Evolutionary conservation across 805 yeast genomes (phyloP), one percentile per base, ranked within the genome.

Genomic region (Candida vartiovaarae): DNA sequence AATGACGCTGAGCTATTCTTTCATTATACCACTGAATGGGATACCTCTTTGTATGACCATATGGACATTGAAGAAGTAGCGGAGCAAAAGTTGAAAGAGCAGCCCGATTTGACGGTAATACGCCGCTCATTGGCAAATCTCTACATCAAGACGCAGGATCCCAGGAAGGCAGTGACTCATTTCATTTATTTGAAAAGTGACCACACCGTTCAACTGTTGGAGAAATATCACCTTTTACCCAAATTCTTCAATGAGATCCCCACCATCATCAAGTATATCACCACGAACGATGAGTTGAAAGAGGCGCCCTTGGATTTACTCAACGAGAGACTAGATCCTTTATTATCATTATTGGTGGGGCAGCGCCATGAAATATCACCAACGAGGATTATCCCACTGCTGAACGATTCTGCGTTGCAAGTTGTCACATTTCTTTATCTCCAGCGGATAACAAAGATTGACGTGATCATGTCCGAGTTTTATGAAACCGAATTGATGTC

Each of bases 341-440:
- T 80, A 1, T 65, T 86, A 6, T 60, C 68, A 4, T 63, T 85
- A 6, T 64, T 87, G 29, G 81, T 82, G 3, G 77, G 74, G 8
- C 76, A 76, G 39, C 68, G 87, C 36, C 84, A 81, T 51, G 88
- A 84, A 53, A 63, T 90, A 4, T 50, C 70, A 2, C 84, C 95
- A 0, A 52, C 56, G 1, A 59, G 63, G 2, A 66, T 91, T 0
- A 61, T 87, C 0, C 51, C 67, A 0, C 50, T 74, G 26, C 68
- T 87, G 56, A 50, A 63, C 2, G 53, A 66, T 2, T 36, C 46
- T 6, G 62, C 65, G 2, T 56, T 81, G 32, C 67, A 75, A 30
- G 63, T 75, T 28, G 63, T 88, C 6, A 74, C 76, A 39, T 88
- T 77, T 52, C 63, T 85, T 23, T 86, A 84, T 52, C 63, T 93